A percentile compares a stretch with the other conserved stretches of the same genome.
Evolutionary conservation across 768 basidiomycete genomes (phyloP).

Genomic region (Mycena venus): DNA sequence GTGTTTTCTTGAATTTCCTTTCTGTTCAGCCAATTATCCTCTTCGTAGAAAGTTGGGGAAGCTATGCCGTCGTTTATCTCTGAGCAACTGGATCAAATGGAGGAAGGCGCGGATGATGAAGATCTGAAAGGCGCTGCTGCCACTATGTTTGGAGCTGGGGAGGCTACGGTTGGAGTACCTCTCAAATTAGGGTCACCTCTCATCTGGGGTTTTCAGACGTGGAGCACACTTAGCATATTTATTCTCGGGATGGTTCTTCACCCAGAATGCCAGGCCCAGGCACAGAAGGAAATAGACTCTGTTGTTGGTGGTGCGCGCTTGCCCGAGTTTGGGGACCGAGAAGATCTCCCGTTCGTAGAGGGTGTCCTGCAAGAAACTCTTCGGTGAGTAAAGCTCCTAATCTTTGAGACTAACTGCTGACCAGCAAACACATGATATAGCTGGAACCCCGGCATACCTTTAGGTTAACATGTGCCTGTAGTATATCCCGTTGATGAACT

Average conservation of each 20-base stretch:
- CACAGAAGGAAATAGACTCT: constrained; percentile 46
- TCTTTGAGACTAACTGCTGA: background rate
- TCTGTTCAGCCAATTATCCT: background rate
- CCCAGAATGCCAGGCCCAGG: constrained; percentile 45
- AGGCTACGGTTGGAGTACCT: constrained; percentile 50
- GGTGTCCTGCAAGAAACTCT: constrained; percentile 17
- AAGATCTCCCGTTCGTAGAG: constrained; percentile 38
- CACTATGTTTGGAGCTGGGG: constrained; percentile 28
- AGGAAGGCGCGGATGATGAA: background rate
- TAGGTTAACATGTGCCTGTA: background rate
- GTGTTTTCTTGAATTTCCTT: constrained; percentile 27
- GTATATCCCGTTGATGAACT: background rate
- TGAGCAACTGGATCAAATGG: background rate
- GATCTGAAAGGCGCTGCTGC: constrained; percentile 6
- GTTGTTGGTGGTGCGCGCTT: constrained; percentile 43
- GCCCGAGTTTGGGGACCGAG: constrained; percentile 39
- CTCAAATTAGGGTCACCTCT: background rate
- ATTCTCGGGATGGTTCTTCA: constrained; percentile 47
- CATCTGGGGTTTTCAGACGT: background rate
- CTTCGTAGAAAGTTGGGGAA: background rate
- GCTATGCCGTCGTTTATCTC: constrained; percentile 1
- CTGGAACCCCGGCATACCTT: background rate
- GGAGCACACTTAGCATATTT: constrained; percentile 32
- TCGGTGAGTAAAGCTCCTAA: background rate
- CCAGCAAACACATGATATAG: background rate